A percentile compares a stretch with the other conserved stretches of the same genome.
Conservation (phyloP, 2,329 filamentous ascomycete genomes). For the Pyricularia pennisetigena region DNA sequence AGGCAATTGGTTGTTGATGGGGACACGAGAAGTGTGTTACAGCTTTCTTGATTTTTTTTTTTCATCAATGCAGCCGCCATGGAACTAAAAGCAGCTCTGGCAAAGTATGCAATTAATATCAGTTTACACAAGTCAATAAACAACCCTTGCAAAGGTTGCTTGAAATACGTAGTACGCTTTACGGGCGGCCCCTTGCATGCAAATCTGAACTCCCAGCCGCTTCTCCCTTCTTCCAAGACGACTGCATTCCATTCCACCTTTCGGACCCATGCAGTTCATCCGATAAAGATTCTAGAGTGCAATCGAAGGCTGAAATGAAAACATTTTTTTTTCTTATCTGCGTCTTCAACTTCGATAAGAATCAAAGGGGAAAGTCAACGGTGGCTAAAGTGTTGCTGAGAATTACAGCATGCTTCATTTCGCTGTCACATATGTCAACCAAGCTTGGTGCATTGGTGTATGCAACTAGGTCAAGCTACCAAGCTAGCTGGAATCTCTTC, state of each 20-base stretch:
- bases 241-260: not conserved
- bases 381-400: not conserved
- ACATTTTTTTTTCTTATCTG: too few species aligned
- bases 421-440: not conserved
- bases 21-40: not conserved
- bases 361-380: not conserved
- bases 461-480: not conserved
- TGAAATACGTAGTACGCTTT: not conserved
- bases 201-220: not conserved
- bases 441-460: not conserved
- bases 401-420: not conserved
- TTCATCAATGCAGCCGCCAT: not conserved
- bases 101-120: not conserved
- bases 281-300: not conserved
- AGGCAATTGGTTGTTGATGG: not conserved
- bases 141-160: not conserved
- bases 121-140: not conserved
- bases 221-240: not conserved
- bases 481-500: not conserved
- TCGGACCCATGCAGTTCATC: not conserved
- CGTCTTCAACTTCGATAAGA: not conserved
- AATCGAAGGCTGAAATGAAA: not conserved
- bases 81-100: not conserved
- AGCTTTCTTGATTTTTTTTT: not conserved
- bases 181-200: not conserved